These are phyloP conservation scores for Fraxinus sp. DNA, from an alignment of 305 asterid genomes.

Conservation along the genomic window DNA sequence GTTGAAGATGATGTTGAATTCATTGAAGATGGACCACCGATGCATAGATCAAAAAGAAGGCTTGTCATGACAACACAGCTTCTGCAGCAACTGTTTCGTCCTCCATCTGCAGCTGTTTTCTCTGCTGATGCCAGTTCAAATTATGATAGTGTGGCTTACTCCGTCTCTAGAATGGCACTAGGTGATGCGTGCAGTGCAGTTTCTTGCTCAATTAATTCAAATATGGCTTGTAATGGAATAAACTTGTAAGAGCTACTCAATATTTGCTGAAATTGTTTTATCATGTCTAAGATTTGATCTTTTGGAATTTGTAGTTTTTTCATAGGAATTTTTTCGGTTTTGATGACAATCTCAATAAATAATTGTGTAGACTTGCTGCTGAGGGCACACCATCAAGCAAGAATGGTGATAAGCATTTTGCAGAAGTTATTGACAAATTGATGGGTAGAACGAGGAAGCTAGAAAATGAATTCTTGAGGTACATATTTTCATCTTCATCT, in stretches of 20 bases:
- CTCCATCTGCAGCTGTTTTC: constrained; percentile 49
- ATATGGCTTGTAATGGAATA: constrained; percentile 28
- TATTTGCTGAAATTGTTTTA: constrained; percentile 27
- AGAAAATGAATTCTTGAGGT: constrained; percentile 65
- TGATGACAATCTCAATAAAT: neutral
- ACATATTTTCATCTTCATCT: constrained; percentile 23
- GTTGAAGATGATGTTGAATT: constrained; percentile 43
- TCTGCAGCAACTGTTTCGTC: constrained; percentile 65
- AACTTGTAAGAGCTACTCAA: constrained; percentile 46
- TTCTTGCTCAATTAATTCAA: constrained; percentile 36
- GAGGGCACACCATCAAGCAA: constrained; percentile 34
- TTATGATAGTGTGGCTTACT: constrained; percentile 44
- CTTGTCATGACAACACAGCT: constrained; percentile 64
- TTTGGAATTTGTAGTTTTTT: neutral
- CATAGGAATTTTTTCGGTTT: neutral
- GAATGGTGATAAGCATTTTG: constrained; percentile 35
- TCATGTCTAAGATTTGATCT: constrained; percentile 12
- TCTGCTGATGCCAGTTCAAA: constrained; percentile 42
- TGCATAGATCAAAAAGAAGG: constrained; percentile 57
- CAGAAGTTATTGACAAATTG: constrained; percentile 38
- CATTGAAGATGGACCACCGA: constrained; percentile 45
- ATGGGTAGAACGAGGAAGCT: constrained; percentile 55
- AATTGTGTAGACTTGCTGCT: constrained; percentile 35
- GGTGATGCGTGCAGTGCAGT: constrained; percentile 63
- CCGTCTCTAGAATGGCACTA: constrained; percentile 46